Percentiles rank a stretch among this genome's conserved stretches.
Evolutionary conservation across 2,329 filamentous ascomycete species (phyloP).

Genomic region (Emydomyces testavorans): DNA sequence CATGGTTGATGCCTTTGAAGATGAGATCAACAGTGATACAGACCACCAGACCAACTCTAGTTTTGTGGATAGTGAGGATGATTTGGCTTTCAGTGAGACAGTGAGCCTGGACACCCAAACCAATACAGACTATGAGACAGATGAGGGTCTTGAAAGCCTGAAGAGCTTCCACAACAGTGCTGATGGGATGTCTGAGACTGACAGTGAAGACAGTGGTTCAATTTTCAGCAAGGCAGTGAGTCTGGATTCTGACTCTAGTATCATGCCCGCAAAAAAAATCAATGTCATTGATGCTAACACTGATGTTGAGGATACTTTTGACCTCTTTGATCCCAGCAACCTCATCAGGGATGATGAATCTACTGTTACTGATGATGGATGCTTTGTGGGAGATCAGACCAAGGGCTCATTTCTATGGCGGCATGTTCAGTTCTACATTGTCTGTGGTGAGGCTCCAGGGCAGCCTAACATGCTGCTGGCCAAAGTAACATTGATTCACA

Average conservation of each 20-base stretch:
- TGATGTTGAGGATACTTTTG: neutral
- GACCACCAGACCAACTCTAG: no score
- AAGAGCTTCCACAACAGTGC: no score
- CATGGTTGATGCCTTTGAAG: neutral
- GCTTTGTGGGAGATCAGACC: neutral
- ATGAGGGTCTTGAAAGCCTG: no score
- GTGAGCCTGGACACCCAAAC: no score
- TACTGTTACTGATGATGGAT: conserved; percentile 2
- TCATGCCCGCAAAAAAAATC: neutral
- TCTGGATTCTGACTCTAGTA: no score
- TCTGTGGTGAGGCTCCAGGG: neutral
- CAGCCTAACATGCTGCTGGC: neutral
- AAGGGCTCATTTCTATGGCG: conserved; percentile 3
- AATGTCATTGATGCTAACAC: neutral
- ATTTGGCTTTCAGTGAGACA: no score
- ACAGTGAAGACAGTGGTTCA: neutral
- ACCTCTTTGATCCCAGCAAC: neutral
- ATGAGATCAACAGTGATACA: neutral
- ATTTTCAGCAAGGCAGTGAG: neutral
- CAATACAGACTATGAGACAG: neutral
- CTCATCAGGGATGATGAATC: conserved; percentile 4
- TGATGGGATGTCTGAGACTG: neutral
- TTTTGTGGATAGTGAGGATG: neutral
- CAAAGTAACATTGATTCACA: neutral
- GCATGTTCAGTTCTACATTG: conserved; percentile 6